Base-by-base conservation (phyloP, 805 yeast species). In the Saccharomyces paradoxus region DNA sequence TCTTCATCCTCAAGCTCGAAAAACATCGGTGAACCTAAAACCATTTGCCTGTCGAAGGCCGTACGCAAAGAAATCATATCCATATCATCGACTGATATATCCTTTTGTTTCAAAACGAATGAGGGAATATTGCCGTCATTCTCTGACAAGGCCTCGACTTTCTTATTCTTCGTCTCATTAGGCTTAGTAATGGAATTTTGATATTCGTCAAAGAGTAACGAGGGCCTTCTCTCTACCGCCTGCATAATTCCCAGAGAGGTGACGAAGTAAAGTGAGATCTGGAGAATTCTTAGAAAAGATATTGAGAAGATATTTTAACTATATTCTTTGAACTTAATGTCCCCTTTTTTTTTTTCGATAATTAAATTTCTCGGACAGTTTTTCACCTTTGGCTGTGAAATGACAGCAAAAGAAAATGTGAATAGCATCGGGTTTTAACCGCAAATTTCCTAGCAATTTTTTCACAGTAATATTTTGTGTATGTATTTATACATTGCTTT, bases 11-110 rank as follows among this genome's bases (percentile, higher is more conserved):
- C 27, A 5, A 60, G 58, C 12, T 63, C 66, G 44, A 64, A 55
- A 55, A 61, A 66, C 70, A 67, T 66, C 2, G 71, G 71, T 1
- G 64, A 63, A 2, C 72, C 72, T n/a, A 55, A 27, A 2, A 63
- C n/a, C 66, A 68, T 68, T 50, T 68, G 71, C 31, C 58, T 54
- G 50, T 68, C 72, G 52, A 66, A 68, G n/a, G 53, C 52, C 5
- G 71, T 68, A 1, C 55, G 37, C 29, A 68, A 53, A 3, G 64
- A 55, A 41, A 67, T 51, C 67, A 65, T 65, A 60, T 68, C 72
- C 37, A 67, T 41, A 54, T 68, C 71, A 57, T 68, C 72, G 46
- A 68, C 55, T 10, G 30, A 46, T 22, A 46, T 22, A 4, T 46
- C 49, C 30, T 46, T 46, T 12, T 22, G 49, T 4, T 46, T 22